Conservation (phyloP, 345 rosid species). For the Limnanthes douglasii region DNA sequence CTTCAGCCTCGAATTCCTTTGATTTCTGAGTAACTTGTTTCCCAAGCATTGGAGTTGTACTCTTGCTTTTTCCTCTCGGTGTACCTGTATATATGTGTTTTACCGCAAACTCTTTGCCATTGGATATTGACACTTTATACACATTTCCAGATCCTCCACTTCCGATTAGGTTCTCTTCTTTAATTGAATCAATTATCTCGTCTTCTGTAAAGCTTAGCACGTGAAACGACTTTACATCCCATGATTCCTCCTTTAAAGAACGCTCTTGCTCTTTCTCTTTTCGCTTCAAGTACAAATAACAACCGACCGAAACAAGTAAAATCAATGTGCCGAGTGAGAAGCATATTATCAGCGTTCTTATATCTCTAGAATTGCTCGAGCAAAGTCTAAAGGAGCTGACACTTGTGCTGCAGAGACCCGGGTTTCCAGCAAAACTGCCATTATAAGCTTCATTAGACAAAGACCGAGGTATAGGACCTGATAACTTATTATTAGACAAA, state of each 20-base stretch:
- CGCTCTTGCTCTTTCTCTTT: conserved; percentile 28
- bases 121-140: conserved; percentile 45
- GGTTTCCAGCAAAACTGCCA: conserved; percentile 65
- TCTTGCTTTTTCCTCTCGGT: conserved; percentile 21
- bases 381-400: conserved; percentile 42
- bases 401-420: conserved; percentile 51
- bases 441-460: conserved; percentile 52
- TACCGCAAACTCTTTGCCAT: conserved; percentile 73
- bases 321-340: conserved; percentile 28
- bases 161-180: conserved; percentile 76
- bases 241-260: conserved; percentile 53
- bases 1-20: conserved; percentile 73
- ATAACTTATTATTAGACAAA: conserved; percentile 45
- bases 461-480: conserved; percentile 54
- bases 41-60: conserved; percentile 46
- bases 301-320: conserved; percentile 34
- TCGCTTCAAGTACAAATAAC: conserved; percentile 38
- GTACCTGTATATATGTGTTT: conserved; percentile 49
- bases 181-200: conserved; percentile 77
- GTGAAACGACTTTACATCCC: conserved; percentile 76
- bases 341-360: conserved; percentile 30
- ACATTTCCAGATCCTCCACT: conserved; percentile 87
- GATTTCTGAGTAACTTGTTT: conserved; percentile 22
- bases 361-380: conserved; percentile 20
- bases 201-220: conserved; percentile 53